Evolutionary conservation across 768 basidiomycete genomes (phyloP).

Genomic region (Calocera cornea): DNA sequence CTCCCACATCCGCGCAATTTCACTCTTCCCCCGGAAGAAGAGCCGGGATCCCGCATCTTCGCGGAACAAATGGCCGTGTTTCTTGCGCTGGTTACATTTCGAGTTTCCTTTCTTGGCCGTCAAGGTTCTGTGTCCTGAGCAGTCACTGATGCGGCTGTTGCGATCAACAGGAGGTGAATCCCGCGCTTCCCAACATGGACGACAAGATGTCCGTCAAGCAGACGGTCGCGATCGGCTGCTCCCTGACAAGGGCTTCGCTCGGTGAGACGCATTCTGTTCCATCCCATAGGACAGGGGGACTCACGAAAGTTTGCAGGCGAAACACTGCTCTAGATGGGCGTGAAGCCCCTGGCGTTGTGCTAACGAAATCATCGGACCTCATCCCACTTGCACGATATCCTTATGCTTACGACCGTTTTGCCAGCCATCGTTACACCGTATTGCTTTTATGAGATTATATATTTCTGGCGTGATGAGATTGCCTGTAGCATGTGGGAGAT

Average conservation of each 20-base stretch:
- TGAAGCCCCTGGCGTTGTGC: too few species aligned
- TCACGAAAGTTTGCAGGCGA: constrained; percentile 13
- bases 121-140: background rate
- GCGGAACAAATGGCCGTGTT: background rate
- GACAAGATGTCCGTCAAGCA: constrained; percentile 63
- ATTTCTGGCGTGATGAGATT: too few species aligned
- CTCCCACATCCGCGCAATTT: background rate
- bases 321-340: constrained; percentile 17
- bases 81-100: constrained; percentile 6
- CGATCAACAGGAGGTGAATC: constrained; percentile 73
- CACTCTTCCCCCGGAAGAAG: background rate
- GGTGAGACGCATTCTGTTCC: constrained; percentile 35
- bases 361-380: background rate
- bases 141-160: background rate
- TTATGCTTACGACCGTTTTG: background rate
- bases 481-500: background rate
- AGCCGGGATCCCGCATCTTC: background rate
- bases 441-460: too few species aligned
- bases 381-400: background rate
- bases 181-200: constrained; percentile 44
- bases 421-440: too few species aligned
- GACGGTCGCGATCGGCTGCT: constrained; percentile 85
- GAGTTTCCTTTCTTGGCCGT: constrained; percentile 6
- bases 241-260: constrained; percentile 65
- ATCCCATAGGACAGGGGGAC: background rate